Percentiles rank a stretch among this genome's conserved stretches.
These are phyloP conservation scores for Ramularia endophylla DNA, from an alignment of 2,329 filamentous ascomycete species.

Conservation along the genomic window DNA sequence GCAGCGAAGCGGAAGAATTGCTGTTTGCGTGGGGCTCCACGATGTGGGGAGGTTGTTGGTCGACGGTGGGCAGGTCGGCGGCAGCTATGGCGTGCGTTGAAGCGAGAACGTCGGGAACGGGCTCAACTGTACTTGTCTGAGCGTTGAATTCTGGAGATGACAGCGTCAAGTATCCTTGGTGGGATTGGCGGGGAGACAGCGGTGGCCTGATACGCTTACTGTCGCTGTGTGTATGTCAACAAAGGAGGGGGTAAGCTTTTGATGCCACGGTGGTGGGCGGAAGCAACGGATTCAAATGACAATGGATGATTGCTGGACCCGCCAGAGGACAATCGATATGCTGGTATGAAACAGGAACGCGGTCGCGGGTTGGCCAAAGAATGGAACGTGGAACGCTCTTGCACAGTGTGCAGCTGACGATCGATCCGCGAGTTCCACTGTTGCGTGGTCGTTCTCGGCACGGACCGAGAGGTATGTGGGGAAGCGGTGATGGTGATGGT, in stretches of 20 bases:
- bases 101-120: conserved; percentile 16
- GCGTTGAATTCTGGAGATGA: conserved; percentile 41
- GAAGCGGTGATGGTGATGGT: not conserved
- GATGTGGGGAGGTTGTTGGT: conserved; percentile 18
- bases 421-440: too few species aligned
- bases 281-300: too few species aligned
- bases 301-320: conserved; percentile 6
- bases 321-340: conserved; percentile 5
- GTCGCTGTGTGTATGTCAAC: too few species aligned
- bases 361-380: conserved; percentile 1
- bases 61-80: conserved; percentile 29
- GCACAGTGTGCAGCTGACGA: conserved; percentile 1
- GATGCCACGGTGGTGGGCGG: too few species aligned
- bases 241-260: too few species aligned
- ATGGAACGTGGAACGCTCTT: conserved; percentile 3
- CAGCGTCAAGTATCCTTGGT: conserved; percentile 43
- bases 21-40: conserved; percentile 21
- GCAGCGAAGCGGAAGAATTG: conserved; percentile 7
- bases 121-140: conserved; percentile 23
- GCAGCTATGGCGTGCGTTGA: conserved; percentile 4
- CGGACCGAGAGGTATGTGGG: not conserved
- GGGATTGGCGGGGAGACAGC: conserved; percentile 43
- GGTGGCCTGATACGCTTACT: conserved; percentile 24
- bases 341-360: not conserved
- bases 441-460: too few species aligned